phyloP scores from a whole-genome alignment of 305 asterid species.

The Salvia sclarea region DNA sequence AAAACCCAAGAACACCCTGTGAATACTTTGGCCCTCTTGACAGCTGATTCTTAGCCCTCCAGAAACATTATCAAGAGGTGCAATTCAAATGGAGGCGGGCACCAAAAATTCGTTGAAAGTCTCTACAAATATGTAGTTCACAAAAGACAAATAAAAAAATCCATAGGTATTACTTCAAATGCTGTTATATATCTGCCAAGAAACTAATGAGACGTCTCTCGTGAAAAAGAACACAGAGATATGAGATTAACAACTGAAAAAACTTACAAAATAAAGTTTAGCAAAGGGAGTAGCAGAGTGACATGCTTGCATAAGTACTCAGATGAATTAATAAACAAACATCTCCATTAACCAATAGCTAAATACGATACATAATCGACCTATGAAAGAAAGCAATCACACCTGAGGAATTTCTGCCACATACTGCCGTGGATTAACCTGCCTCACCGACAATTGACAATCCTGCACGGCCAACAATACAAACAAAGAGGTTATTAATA shows the following conservation, averaged over 20 bases:
- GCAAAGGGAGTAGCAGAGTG: conserved; percentile 14
- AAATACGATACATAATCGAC: neutral
- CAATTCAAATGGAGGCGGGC: neutral
- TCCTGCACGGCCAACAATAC: conserved; percentile 45
- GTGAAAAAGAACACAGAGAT: neutral
- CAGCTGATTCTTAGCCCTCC: neutral
- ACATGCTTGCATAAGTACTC: neutral
- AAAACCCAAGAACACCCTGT: too few relatives aligned
- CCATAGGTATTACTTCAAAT: neutral
- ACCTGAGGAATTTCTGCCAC: conserved; percentile 94
- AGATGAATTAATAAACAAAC: neutral
- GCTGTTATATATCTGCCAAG: neutral
- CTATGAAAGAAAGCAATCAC: neutral
- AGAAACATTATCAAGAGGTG: neutral
- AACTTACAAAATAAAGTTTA: neutral
- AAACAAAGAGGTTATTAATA: neutral
- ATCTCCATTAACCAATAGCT: neutral
- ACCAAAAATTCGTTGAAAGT: neutral
- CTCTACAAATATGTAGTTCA: neutral
- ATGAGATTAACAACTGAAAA: neutral
- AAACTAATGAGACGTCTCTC: neutral
- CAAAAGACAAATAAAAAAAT: neutral
- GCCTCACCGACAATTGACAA: conserved; percentile 90
- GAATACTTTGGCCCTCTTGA: neutral
- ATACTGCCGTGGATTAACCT: conserved; percentile 84